These are phyloP conservation scores for Pleurotus salmoneostramineus DNA, from an alignment of 768 basidiomycete species.

Conservation along the genomic window DNA sequence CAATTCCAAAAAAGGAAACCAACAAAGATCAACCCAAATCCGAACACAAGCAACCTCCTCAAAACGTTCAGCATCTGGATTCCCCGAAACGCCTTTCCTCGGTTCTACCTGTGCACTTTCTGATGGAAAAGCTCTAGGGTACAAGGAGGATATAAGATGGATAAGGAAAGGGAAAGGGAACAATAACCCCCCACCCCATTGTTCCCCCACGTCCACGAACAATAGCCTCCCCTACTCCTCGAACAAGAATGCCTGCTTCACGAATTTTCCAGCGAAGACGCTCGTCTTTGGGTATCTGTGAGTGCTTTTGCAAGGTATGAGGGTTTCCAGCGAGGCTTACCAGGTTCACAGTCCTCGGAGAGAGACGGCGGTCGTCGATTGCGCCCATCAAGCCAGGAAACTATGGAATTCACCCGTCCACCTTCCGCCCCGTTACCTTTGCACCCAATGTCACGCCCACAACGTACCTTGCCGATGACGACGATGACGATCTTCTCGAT, in stretches of 20 bases:
- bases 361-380: conserved; percentile 17
- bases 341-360: background rate
- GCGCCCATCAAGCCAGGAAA: conserved; percentile 48
- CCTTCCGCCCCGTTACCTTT: conserved; percentile 52
- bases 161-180: no score
- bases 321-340: background rate
- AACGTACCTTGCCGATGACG: conserved; percentile 36
- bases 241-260: conserved; percentile 28
- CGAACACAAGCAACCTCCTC: no score
- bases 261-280: conserved; percentile 34
- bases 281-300: conserved; percentile 32
- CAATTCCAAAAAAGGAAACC: no score
- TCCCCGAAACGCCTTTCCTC: no score
- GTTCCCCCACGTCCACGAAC: no score
- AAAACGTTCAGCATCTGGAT: no score
- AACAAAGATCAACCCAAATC: no score
- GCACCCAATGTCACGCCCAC: conserved; percentile 59
- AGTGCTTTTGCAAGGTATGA: conserved; percentile 11
- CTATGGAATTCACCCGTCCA: conserved; percentile 37
- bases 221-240: no score
- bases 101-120: no score
- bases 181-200: no score
- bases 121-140: no score
- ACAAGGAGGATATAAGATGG: no score
- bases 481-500: conserved; percentile 17